Evolutionary conservation across 441 rosid genomes (phyloP).

Genomic region (Populus hybrid): DNA sequence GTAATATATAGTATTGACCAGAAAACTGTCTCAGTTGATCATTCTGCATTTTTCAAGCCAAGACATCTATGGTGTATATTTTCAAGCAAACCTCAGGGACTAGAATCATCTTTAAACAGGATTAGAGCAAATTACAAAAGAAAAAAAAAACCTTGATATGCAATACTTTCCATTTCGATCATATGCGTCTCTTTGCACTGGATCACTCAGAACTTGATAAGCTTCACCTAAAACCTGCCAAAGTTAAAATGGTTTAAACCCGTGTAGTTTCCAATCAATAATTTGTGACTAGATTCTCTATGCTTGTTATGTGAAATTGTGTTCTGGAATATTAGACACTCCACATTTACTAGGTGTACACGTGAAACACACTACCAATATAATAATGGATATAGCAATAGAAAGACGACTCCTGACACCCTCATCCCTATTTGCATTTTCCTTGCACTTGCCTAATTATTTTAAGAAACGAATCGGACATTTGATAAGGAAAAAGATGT

Average conservation of each 20-base stretch:
- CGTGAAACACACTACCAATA: neutral
- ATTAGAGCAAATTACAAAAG: neutral
- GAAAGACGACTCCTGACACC: neutral
- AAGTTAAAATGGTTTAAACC: neutral
- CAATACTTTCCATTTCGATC: constrained; percentile 67
- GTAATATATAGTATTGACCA: neutral
- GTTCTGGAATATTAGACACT: neutral
- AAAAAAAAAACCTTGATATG: constrained; percentile 50
- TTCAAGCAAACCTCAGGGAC: neutral
- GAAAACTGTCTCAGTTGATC: neutral
- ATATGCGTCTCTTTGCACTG: constrained; percentile 71
- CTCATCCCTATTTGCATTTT: neutral
- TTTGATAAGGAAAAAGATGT: neutral
- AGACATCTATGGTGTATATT: neutral
- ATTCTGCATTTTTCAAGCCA: neutral
- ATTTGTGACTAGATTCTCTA: neutral
- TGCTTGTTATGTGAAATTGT: neutral
- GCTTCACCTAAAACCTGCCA: constrained; percentile 84
- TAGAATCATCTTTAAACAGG: neutral
- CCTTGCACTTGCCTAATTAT: neutral
- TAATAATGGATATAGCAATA: neutral
- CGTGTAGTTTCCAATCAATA: neutral
- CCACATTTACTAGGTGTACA: neutral
- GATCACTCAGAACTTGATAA: constrained; percentile 86
- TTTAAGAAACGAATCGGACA: neutral